These are phyloP conservation scores for Astrephomene gubernaculifera DNA, from an alignment of 139 green algal genomes.

Conservation along the genomic window DNA sequence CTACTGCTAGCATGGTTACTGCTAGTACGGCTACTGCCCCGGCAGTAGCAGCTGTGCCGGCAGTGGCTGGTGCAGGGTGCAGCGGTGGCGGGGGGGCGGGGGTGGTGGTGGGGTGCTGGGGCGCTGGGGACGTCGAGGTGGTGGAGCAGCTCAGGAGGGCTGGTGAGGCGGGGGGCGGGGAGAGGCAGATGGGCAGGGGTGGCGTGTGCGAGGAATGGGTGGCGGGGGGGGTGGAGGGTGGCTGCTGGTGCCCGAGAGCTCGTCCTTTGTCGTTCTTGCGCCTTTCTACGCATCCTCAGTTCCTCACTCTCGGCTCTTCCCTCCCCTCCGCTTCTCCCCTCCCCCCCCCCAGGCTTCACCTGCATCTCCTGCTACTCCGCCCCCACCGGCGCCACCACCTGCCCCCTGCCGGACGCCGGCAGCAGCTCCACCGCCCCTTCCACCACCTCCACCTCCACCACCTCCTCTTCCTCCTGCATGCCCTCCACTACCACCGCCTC, in stretches of 20 bases:
- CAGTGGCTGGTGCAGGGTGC: background rate
- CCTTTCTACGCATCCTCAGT: background rate
- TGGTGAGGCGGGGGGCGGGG: background rate
- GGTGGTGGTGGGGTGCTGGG: conserved; percentile 15
- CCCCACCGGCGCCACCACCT: conserved; percentile 9
- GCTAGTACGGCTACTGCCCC: background rate
- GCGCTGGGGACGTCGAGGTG: background rate
- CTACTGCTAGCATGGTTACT: too few species aligned
- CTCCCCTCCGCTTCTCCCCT: background rate
- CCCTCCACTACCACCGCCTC: too few species aligned
- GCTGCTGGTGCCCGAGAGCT: background rate
- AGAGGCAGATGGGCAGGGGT: background rate
- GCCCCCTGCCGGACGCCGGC: background rate
- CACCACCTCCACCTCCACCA: background rate
- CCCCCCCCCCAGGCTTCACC: background rate
- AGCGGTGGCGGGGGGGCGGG: background rate
- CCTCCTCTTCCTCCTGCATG: too few species aligned
- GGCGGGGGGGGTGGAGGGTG: background rate
- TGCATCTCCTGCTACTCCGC: conserved; percentile 2
- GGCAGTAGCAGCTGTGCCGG: background rate
- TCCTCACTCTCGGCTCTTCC: background rate
- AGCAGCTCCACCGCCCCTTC: background rate
- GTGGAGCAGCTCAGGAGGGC: conserved; percentile 9
- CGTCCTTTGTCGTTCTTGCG: background rate
- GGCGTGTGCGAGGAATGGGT: too few species aligned